phyloP scores from a whole-genome alignment of 2,329 filamentous ascomycete genomes.

The Venturia pyrina region DNA sequence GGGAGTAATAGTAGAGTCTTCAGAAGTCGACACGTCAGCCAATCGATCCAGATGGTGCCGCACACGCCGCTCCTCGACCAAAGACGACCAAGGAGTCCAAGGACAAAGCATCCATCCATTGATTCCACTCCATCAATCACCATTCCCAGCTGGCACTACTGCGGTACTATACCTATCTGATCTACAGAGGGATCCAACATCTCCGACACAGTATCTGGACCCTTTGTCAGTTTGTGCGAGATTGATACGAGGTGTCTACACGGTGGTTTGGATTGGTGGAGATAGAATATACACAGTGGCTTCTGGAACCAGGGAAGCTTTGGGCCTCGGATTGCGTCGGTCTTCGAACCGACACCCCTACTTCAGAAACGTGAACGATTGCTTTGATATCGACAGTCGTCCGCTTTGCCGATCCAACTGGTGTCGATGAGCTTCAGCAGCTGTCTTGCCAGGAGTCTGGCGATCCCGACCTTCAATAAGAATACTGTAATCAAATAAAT shows the following conservation, averaged over 20 bases:
- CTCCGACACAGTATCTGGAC: not conserved
- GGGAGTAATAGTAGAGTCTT: no score
- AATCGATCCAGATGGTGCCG: not conserved
- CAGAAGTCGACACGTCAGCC: not conserved
- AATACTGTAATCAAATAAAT: no score
- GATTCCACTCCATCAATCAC: no score
- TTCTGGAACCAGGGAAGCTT: no score
- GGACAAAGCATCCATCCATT: not conserved
- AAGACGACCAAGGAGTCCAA: no score
- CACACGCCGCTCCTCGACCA: not conserved
- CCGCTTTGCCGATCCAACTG: not conserved
- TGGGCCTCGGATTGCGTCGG: not conserved
- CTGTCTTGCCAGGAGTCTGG: no score
- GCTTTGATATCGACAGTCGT: not conserved
- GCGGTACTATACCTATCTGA: not conserved
- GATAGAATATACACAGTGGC: no score
- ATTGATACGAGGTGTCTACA: no score
- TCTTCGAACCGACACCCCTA: not conserved
- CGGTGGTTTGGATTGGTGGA: no score
- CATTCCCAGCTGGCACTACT: no score
- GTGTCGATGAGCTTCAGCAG: not conserved
- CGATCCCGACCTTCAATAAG: no score
- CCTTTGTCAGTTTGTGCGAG: not conserved
- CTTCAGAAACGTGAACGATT: not conserved
- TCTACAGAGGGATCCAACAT: not conserved